These are phyloP conservation scores for Tricholoma flavovirens DNA, from an alignment of 768 basidiomycete species.

Conservation along the genomic window DNA sequence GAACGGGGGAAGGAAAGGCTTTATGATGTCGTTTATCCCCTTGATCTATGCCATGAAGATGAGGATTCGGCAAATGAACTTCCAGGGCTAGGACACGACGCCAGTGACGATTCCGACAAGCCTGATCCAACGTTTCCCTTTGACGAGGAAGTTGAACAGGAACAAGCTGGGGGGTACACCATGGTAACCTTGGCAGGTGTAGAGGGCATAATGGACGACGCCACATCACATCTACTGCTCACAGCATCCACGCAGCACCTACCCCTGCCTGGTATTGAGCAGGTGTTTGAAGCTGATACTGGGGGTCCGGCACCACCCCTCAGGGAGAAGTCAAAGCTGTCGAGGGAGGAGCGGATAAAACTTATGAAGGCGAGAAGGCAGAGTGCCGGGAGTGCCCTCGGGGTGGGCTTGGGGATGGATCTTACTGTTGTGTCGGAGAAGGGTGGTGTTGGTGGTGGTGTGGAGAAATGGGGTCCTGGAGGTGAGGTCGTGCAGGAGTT, in stretches of 20 bases:
- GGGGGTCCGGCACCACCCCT: constrained; percentile 33
- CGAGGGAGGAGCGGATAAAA: constrained; percentile 70
- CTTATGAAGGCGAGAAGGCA: constrained; percentile 51
- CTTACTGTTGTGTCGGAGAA: constrained; percentile 11
- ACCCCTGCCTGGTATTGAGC: constrained; percentile 65
- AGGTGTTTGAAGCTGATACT: constrained; percentile 76
- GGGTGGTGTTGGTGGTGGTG: constrained; percentile 13
- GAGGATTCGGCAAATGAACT: constrained; percentile 40
- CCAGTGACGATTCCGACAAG: constrained; percentile 50
- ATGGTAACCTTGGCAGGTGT: constrained; percentile 24
- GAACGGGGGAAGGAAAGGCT: constrained; percentile 71
- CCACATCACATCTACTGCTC: constrained; percentile 47
- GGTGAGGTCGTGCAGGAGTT: constrained; percentile 81
- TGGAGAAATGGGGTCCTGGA: constrained; percentile 63
- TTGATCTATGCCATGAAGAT: constrained; percentile 24
- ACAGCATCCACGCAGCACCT: constrained; percentile 47
- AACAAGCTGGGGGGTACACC: constrained; percentile 11
- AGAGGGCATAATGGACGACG: constrained; percentile 42
- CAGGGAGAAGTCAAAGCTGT: constrained; percentile 60
- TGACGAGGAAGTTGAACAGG: constrained; percentile 23
- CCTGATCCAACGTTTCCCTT: constrained; percentile 34
- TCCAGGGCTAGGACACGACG: constrained; percentile 51
- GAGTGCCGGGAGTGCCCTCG: constrained; percentile 27
- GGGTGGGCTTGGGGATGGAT: constrained; percentile 14
- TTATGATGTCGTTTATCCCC: constrained; percentile 49